phyloP scores from a whole-genome alignment of 768 basidiomycete genomes.

The Suillus occidentalis region DNA sequence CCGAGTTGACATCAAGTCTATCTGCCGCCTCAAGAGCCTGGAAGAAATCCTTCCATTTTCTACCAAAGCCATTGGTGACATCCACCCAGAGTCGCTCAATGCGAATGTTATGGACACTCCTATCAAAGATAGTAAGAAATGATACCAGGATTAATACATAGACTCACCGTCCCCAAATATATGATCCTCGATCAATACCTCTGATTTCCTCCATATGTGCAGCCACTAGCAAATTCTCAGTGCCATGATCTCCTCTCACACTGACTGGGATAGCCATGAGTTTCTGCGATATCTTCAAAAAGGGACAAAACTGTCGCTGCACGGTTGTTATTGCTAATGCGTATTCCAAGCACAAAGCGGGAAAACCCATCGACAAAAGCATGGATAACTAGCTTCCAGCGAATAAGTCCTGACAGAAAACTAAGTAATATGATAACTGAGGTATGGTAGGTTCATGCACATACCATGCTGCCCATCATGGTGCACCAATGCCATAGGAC shows the following conservation, averaged over 20 bases:
- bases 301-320: conserved; percentile 15
- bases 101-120: conserved; percentile 27
- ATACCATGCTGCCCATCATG: conserved; percentile 3
- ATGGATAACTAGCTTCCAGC: conserved; percentile 28
- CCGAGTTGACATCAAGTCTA: conserved; percentile 30
- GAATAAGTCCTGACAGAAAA: conserved; percentile 20
- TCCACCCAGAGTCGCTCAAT: conserved; percentile 51
- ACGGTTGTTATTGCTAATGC: conserved; percentile 39
- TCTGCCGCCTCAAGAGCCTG: conserved; percentile 34
- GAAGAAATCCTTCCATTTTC: conserved; percentile 45
- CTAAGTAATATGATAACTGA: conserved; percentile 15
- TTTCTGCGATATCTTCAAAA: conserved; percentile 9
- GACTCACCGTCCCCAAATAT: conserved; percentile 38
- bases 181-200: conserved; percentile 29
- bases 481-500: neutral
- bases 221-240: conserved; percentile 26
- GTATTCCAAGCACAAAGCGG: conserved; percentile 29
- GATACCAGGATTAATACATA: neutral
- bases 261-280: conserved; percentile 33
- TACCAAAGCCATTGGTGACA: conserved; percentile 38
- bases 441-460: too few relatives aligned
- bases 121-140: neutral
- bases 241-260: conserved; percentile 30
- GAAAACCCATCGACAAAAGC: conserved; percentile 29
- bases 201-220: conserved; percentile 15